phyloP scores from a whole-genome alignment of 106 monocot genomes.

The Narthecium ossifragum region DNA sequence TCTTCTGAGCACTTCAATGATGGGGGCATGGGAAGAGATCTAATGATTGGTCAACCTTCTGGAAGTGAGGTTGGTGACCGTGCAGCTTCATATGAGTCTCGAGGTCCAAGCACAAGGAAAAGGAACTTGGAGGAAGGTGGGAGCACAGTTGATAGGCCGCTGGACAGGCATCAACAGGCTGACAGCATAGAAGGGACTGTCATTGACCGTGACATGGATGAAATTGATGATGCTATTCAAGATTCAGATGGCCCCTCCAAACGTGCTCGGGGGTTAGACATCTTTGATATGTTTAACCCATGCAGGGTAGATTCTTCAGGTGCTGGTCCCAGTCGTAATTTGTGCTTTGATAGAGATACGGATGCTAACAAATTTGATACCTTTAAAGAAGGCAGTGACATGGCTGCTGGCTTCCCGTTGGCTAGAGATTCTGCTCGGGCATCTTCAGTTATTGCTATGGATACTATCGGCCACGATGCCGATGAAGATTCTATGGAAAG shows the following conservation, averaged over 20 bases:
- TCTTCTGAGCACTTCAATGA: constrained; percentile 42
- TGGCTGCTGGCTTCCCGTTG: constrained; percentile 28
- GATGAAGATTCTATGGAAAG: constrained; percentile 95
- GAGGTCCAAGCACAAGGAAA: constrained; percentile 91
- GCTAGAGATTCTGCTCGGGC: constrained; percentile 78
- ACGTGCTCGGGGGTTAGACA: constrained; percentile 52
- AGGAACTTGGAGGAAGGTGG: constrained; percentile 91
- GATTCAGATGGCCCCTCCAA: constrained; percentile 61
- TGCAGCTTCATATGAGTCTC: constrained; percentile 91
- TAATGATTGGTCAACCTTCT: constrained; percentile 94
- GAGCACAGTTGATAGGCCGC: constrained; percentile 92
- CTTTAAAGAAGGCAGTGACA: constrained; percentile 50
- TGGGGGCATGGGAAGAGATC: constrained; percentile 72
- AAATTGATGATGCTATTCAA: constrained; percentile 73
- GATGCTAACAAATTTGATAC: constrained; percentile 40
- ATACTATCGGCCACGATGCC: constrained; percentile 46
- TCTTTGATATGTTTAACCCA: constrained; percentile 40
- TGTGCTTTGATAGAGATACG: constrained; percentile 55
- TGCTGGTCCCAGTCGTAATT: constrained; percentile 65
- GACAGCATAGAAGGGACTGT: constrained; percentile 97
- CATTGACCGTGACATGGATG: constrained; percentile 79
- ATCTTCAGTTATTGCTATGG: constrained; percentile 96
- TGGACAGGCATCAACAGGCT: constrained; percentile 53
- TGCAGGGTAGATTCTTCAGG: constrained; percentile 54
- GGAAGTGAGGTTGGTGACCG: constrained; percentile 98